Evolutionary conservation across 345 rosid species (phyloP).

Genomic region (Populus alba): DNA sequence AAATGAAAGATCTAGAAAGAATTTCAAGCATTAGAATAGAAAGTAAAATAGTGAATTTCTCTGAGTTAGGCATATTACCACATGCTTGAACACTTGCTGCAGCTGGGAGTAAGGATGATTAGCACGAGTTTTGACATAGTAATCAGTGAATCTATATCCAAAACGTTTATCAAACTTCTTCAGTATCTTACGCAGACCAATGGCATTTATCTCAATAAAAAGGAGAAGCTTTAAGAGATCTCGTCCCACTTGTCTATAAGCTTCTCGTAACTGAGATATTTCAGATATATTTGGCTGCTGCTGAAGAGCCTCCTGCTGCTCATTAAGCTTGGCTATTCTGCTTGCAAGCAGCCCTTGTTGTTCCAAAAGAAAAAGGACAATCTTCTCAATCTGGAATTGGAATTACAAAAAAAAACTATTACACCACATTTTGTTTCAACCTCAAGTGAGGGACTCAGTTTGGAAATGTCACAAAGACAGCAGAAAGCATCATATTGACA

Average conservation of each 20-base stretch:
- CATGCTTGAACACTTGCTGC: constrained; percentile 98
- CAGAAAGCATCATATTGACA: background rate
- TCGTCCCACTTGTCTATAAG: constrained; percentile 67
- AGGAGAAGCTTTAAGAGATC: constrained; percentile 79
- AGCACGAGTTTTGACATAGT: constrained; percentile 91
- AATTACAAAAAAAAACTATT: background rate
- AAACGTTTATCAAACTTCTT: constrained; percentile 97
- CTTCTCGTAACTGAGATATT: constrained; percentile 65
- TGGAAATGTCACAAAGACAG: constrained; percentile 1
- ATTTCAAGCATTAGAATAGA: constrained; percentile 6
- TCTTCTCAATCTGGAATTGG: constrained; percentile 79
- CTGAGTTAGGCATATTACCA: constrained; percentile 54
- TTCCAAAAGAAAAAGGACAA: constrained; percentile 90
- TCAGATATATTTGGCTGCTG: constrained; percentile 63
- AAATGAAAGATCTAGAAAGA: constrained; percentile 4
- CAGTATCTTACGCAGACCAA: constrained; percentile 90
- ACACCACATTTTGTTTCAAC: background rate
- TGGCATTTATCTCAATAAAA: constrained; percentile 86
- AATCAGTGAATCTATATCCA: constrained; percentile 86
- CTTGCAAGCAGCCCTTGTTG: constrained; percentile 89
- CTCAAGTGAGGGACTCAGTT: background rate
- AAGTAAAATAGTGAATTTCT: constrained; percentile 17
- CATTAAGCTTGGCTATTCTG: constrained; percentile 62
- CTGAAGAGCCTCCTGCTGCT: constrained; percentile 60
- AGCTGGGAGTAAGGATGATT: constrained; percentile 98